Conservation (phyloP, 805 yeast species). For the Komagataella kurtzmanii region DNA sequence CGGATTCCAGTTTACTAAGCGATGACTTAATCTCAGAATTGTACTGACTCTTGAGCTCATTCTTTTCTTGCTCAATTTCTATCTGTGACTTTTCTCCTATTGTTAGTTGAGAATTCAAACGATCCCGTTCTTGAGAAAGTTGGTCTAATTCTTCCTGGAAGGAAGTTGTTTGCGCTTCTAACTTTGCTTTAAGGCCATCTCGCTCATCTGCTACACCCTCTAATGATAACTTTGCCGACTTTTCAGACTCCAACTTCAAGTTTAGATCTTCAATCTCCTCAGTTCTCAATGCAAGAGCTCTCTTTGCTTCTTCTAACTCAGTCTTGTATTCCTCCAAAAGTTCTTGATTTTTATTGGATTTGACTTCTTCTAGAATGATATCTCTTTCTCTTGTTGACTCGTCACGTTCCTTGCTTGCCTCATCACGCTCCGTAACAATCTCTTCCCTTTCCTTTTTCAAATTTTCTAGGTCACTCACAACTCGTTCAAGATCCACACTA, state of each 20-base stretch:
- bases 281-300: not conserved
- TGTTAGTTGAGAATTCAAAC: not conserved
- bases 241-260: not conserved
- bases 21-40: conserved; percentile 6
- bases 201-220: not conserved
- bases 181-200: not conserved
- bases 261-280: not conserved
- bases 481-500: not conserved
- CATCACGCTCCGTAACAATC: not conserved
- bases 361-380: not conserved
- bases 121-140: not conserved
- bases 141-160: not conserved
- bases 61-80: not conserved
- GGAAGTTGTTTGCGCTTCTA: not conserved
- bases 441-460: conserved; percentile 1
- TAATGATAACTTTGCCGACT: not conserved
- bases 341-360: not conserved
- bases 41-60: not conserved
- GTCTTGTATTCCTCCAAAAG: not conserved
- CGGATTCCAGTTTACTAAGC: conserved; percentile 4
- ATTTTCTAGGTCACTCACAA: not conserved
- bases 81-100: not conserved
- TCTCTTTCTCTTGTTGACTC: not conserved
- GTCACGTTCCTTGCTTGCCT: not conserved
- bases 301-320: not conserved